Base-by-base conservation (phyloP, 2,329 filamentous ascomycete genomes). In the Cladophialophora carrionii region DNA sequence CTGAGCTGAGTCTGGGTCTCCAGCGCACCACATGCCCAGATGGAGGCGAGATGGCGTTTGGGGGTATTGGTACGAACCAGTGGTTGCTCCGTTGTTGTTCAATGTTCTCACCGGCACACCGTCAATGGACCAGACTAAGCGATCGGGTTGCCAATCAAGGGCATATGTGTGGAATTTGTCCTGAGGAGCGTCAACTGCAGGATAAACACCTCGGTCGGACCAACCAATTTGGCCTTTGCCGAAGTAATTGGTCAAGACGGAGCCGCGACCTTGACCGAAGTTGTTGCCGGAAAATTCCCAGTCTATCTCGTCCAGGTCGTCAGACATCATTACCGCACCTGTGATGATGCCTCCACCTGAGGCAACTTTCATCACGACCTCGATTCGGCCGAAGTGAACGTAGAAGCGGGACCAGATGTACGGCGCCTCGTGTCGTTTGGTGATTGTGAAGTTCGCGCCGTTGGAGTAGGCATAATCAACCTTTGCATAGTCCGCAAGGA, bases 241-340 rank as follows among this genome's bases (percentile, higher is more conserved):
- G 80, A 97, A 99, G 82, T 88, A 99, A 81, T 99, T 99, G 75
- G 92, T 95, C 82, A 98, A 92, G n/a, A 90, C 91, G 9, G 61
- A 37, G 12, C 70, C 70, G 68, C 84, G 85, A 53, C 82, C 75
- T 77, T 95, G 83, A 62, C 82, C 81, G 68, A 96, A 83, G 74
- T 97, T 91, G 58, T 85, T 85, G 70, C 95, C 95, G 61, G 98
- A 85, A 77, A 89, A 98, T 77, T 99, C 95, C 76, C 92, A 98
- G 80, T 99, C 95, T 73, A 99, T 96, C 78, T 99, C 95, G 74
- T 99, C 95, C 83, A 96, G 95, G 74, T 96, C 90, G 73, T 98
- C 94, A 32, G 90, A 93, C 79, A 97, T 87, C 76, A 99, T 83
- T 76, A 99, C 98, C 76, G 98, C 98, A 32, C 92, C 93, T 1